phyloP scores from a whole-genome alignment of 2,329 filamentous ascomycete species.

The Calonectria fujianensis region DNA sequence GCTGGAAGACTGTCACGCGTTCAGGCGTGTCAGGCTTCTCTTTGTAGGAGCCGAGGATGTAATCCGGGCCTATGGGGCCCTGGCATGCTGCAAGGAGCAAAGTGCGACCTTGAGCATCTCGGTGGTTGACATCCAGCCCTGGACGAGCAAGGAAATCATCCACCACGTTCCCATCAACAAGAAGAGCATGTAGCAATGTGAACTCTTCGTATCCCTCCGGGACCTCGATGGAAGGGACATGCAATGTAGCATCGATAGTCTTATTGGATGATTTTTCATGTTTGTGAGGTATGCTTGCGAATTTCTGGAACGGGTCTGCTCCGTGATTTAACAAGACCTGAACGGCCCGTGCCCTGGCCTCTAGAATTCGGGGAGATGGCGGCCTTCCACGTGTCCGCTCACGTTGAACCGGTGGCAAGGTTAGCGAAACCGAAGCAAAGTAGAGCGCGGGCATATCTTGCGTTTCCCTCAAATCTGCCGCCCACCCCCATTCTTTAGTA shows the following conservation, averaged over 20 bases:
- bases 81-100: constrained; percentile 53
- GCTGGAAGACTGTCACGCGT: constrained; percentile 40
- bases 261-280: not conserved
- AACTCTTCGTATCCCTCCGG: constrained; percentile 35
- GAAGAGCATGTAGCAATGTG: constrained; percentile 50
- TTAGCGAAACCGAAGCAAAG: constrained; percentile 15
- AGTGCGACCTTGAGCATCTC: constrained; percentile 52
- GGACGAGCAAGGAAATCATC: constrained; percentile 47
- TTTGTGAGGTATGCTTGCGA: not conserved
- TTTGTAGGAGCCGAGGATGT: not conserved
- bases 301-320: constrained; percentile 52
- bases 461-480: not conserved
- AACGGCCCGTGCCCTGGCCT: constrained; percentile 30
- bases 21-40: not conserved
- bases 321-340: constrained; percentile 51
- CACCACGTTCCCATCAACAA: constrained; percentile 33
- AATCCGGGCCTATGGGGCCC: constrained; percentile 30
- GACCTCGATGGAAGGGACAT: not conserved
- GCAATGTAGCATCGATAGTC: no score
- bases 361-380: not conserved
- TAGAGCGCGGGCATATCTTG: constrained; percentile 42
- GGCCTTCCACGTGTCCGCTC: not conserved
- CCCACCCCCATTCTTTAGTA: not conserved
- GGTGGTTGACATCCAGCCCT: constrained; percentile 49
- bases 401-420: not conserved